phyloP scores from a whole-genome alignment of 2,329 filamentous ascomycete genomes.

The Cladosporium sp. region DNA sequence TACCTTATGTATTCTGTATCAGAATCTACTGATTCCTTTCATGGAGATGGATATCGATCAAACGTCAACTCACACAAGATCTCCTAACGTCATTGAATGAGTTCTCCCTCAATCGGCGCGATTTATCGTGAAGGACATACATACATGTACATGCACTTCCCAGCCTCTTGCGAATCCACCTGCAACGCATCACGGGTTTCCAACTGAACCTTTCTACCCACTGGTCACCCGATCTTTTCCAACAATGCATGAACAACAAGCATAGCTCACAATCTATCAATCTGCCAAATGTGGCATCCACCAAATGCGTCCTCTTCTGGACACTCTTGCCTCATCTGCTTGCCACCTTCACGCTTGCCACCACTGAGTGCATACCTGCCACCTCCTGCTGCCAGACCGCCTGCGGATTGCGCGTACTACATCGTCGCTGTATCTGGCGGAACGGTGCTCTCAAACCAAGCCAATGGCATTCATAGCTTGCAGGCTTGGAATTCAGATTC shows the following conservation, averaged over 20 bases:
- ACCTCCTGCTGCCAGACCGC: not conserved
- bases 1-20: no score
- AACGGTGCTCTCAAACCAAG: not conserved
- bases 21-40: no score
- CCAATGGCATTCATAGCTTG: not conserved
- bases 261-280: not conserved
- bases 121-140: no score
- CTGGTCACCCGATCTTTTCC: not conserved
- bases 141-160: no score
- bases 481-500: not conserved
- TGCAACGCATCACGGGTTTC: no score
- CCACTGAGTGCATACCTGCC: conserved; percentile 2
- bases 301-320: not conserved
- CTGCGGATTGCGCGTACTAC: not conserved
- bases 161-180: no score
- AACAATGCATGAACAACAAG: not conserved
- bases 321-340: not conserved
- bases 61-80: no score
- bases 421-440: conserved; percentile 3
- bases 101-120: no score
- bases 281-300: not conserved
- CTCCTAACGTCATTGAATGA: no score
- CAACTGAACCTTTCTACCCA: no score
- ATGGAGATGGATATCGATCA: no score
- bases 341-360: not conserved